These are phyloP conservation scores for Entomortierella beljakovae DNA, from an alignment of 192 early-diverging fungal species.

Conservation along the genomic window DNA sequence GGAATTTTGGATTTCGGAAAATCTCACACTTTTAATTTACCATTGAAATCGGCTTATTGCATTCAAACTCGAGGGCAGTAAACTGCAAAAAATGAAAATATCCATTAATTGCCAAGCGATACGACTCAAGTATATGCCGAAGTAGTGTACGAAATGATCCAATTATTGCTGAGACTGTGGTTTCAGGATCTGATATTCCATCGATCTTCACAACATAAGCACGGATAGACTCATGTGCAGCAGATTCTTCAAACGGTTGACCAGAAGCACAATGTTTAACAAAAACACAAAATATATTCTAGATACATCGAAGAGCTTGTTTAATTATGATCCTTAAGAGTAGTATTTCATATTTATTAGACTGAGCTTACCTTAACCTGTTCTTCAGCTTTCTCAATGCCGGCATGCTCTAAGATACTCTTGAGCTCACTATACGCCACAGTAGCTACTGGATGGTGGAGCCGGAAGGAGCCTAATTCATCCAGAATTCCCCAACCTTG, in stretches of 20 bases:
- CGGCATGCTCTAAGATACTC: conserved; percentile 12
- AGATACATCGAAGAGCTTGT: neutral
- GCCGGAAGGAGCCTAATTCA: conserved; percentile 52
- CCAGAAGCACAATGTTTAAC: conserved; percentile 52
- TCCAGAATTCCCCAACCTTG: conserved; percentile 68
- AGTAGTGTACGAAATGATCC: conserved; percentile 28
- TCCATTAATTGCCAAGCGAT: conserved; percentile 36
- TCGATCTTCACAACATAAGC: conserved; percentile 27
- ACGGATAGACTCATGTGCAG: conserved; percentile 35
- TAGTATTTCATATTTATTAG: neutral
- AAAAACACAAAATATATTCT: conserved; percentile 50
- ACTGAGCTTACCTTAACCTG: conserved; percentile 33
- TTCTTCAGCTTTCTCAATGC: conserved; percentile 20
- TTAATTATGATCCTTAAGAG: neutral
- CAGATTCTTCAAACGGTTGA: conserved; percentile 40
- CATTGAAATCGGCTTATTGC: conserved; percentile 28
- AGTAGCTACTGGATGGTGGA: conserved; percentile 45
- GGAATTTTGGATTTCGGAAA: neutral
- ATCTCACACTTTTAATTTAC: conserved; percentile 1
- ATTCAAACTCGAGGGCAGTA: conserved; percentile 31
- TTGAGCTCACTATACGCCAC: conserved; percentile 30
- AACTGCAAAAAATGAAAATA: conserved; percentile 52
- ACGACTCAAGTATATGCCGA: conserved; percentile 30
- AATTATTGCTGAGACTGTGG: conserved; percentile 11
- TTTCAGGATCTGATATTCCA: conserved; percentile 6